phyloP scores from a whole-genome alignment of 345 rosid genomes.

The Linum trigynum region DNA sequence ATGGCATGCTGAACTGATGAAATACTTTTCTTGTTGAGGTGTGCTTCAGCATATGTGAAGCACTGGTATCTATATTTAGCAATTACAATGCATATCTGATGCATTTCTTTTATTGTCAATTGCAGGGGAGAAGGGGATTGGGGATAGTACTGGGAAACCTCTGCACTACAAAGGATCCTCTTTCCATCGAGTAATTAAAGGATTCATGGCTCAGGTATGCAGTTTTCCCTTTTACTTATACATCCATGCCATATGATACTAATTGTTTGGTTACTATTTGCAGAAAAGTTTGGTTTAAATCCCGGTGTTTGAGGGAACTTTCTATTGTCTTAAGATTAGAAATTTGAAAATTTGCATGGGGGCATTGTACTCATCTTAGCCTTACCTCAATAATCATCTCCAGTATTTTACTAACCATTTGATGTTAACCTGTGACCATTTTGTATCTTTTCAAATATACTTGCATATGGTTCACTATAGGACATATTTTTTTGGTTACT shows the following conservation, averaged over 20 bases:
- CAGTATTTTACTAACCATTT: too few species aligned
- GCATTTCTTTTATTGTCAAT: constrained; percentile 9
- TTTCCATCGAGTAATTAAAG: constrained; percentile 85
- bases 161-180: constrained; percentile 71
- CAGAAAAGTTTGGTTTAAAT: too few species aligned
- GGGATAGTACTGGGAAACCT: constrained; percentile 72
- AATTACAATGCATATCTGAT: constrained; percentile 7
- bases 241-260: constrained; percentile 1
- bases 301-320: too few species aligned
- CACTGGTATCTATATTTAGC: neutral
- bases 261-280: neutral
- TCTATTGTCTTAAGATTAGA: too few species aligned
- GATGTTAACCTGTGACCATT: too few species aligned
- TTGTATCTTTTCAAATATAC: too few species aligned
- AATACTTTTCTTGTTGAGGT: neutral
- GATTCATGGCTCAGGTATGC: constrained; percentile 96
- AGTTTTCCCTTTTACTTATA: constrained; percentile 5
- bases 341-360: too few species aligned
- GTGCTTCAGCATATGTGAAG: neutral
- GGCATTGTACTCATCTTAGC: too few species aligned
- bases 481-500: neutral
- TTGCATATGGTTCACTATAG: neutral
- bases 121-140: constrained; percentile 85
- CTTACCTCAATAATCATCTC: too few species aligned
- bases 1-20: too few species aligned